These are phyloP conservation scores for Solanum medicagineum DNA, from an alignment of 257 asterid genomes.

Conservation along the genomic window DNA sequence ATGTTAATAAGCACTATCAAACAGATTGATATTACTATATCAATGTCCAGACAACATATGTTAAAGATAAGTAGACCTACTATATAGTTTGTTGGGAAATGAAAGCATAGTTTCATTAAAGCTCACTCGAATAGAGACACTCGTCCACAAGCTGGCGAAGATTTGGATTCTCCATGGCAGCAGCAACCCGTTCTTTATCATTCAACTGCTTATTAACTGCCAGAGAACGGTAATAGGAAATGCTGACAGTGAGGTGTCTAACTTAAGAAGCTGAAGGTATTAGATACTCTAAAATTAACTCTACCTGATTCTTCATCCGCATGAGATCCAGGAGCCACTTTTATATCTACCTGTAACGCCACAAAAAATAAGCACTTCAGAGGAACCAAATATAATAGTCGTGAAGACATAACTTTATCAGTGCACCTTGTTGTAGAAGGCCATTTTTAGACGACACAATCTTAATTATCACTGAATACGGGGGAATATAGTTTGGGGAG, in stretches of 20 bases:
- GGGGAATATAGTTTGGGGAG: not conserved
- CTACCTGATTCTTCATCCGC: conserved; percentile 87
- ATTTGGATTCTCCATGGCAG: conserved; percentile 88
- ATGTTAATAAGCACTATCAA: not conserved
- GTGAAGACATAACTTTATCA: not conserved
- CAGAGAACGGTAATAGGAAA: not conserved
- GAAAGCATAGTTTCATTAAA: conserved; percentile 15
- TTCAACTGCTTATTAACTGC: conserved; percentile 88
- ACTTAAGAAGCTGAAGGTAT: not conserved
- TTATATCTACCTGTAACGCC: conserved; percentile 69
- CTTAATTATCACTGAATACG: not conserved
- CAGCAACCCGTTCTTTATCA: conserved; percentile 91
- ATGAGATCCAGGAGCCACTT: conserved; percentile 93
- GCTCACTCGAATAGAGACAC: conserved; percentile 77
- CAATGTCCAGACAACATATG: not conserved
- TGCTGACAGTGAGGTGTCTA: not conserved
- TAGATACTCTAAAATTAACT: not conserved
- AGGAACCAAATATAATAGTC: not conserved
- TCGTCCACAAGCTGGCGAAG: conserved; percentile 92
- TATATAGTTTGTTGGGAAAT: conserved; percentile 16
- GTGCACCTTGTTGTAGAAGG: not conserved
- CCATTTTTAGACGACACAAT: not conserved
- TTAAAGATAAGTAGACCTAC: not conserved
- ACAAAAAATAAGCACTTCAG: not conserved
- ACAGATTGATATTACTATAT: not conserved